Evolutionary conservation across 345 rosid species (phyloP), one percentile per base, ranked within the genome.

Genomic region (Melastoma malabathricum): DNA sequence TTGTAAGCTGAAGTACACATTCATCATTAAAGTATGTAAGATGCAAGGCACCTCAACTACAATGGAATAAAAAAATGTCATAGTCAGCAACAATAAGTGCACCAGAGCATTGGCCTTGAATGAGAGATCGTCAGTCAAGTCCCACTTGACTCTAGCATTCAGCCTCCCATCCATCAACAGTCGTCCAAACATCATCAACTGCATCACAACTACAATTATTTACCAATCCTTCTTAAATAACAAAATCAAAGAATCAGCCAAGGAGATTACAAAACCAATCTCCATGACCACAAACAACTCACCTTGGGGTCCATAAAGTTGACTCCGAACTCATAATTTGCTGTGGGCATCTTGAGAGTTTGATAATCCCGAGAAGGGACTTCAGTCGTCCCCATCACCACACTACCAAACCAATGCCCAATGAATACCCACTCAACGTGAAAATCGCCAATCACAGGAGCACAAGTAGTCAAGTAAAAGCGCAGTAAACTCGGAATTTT

Each of bases 171-270:
- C 98, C 0, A 89, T 84, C 81, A 82, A 57, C 17, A 92, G 75
- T 64, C 96, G 82, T 59, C 98, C 97, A 53, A 87, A 60, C 58
- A 92, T 95, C 98, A 92, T 79, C 72, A 82, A 64, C 98, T 87
- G 72, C 38, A 46, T 20, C 52, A 41, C 7, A n/a, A 18, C 51
- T 57, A 66, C 51, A 31, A 64, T 6, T 16, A 19, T 13, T 23
- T 19, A 54, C 18, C 23, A 23, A 46, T 13, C 31, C 50, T 16
- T 55, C 48, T 34, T 56, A 55, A 6, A 7, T 34, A 34, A 34
- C 41, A 34, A 34, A 34, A 34, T 12, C 41, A 8, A 34, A 34
- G 41, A 34, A 34, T 34, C 41, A 34, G 5, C 38, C 27, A 39
- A 59, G 46, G 43, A 13, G 41, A 34, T 44, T 20, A 14, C 13